A percentile compares a stretch with the other conserved stretches of the same genome.
These are phyloP conservation scores for Leptodontidium sp. DNA, from an alignment of 2,329 filamentous ascomycete genomes.

Conservation along the genomic window DNA sequence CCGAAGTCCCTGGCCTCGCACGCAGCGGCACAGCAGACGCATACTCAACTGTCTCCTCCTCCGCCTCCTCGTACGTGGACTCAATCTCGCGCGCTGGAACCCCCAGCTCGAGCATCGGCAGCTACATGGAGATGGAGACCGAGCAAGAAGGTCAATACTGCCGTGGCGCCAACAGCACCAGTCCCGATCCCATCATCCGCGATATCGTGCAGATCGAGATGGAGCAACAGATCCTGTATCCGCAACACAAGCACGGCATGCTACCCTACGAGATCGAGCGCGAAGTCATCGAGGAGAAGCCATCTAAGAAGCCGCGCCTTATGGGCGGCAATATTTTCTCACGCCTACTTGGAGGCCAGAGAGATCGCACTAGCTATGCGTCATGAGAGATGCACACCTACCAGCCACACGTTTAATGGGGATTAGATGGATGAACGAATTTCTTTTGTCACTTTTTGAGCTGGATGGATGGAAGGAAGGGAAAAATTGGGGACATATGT, in stretches of 20 bases:
- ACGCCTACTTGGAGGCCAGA: slow-evolving; percentile 11
- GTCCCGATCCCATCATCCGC: slow-evolving; percentile 28
- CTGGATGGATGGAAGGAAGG: background rate
- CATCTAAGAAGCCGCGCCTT: slow-evolving; percentile 42
- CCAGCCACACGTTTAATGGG: background rate
- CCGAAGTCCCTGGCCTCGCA: slow-evolving; percentile 48
- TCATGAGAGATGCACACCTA: background rate
- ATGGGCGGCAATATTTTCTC: slow-evolving; percentile 31
- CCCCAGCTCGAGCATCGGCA: slow-evolving; percentile 46
- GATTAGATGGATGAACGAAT: background rate
- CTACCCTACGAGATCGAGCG: slow-evolving; percentile 46
- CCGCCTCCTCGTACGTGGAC: slow-evolving; percentile 46
- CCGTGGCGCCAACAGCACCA: slow-evolving; percentile 22
- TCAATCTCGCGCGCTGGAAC: slow-evolving; percentile 44
- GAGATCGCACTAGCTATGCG: slow-evolving; percentile 6
- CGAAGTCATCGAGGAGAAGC: slow-evolving; percentile 37
- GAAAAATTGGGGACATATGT: slow-evolving; percentile 7
- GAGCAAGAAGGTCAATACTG: slow-evolving; percentile 25
- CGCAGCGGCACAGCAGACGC: slow-evolving; percentile 46
- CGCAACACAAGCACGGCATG: slow-evolving; percentile 38
- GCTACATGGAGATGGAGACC: slow-evolving; percentile 41
- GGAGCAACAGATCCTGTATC: slow-evolving; percentile 30
- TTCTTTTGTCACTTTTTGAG: too few relatives aligned
- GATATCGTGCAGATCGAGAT: slow-evolving; percentile 42
- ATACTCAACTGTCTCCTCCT: slow-evolving; percentile 44